Conservation (phyloP, 441 rosid genomes). For the Adansonia rubrostipa region DNA sequence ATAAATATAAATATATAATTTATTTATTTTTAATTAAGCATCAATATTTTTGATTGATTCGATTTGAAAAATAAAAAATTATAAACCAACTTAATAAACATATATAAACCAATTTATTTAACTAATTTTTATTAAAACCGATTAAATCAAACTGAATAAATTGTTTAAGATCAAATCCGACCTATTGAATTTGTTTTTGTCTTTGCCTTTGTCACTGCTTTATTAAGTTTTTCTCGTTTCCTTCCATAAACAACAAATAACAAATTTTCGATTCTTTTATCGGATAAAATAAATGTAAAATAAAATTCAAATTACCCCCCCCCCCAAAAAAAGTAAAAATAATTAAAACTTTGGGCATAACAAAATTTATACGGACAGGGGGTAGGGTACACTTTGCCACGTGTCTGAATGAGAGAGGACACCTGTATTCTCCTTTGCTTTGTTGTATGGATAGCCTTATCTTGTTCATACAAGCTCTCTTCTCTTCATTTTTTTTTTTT, state of each 20-base stretch:
- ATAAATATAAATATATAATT: too few relatives aligned
- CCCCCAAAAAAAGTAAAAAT: not conserved
- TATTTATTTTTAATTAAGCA: too few relatives aligned
- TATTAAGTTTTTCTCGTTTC: not conserved
- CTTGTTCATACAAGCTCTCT: not conserved
- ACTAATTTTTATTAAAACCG: too few relatives aligned
- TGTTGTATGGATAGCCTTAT: not conserved
- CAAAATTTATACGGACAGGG: not conserved
- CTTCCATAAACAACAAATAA: not conserved
- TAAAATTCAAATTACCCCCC: not conserved
- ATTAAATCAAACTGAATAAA: too few relatives aligned
- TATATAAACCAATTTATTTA: too few relatives aligned
- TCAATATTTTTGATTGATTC: too few relatives aligned
- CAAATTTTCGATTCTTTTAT: too few relatives aligned
- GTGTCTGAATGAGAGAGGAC: not conserved
- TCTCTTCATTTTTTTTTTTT: not conserved
- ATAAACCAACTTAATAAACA: too few relatives aligned
- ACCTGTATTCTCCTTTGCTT: not conserved
- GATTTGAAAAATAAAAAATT: too few relatives aligned
- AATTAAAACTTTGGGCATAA: too few relatives aligned
- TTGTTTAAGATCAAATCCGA: too few relatives aligned
- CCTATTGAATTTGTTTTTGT: not conserved
- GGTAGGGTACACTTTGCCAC: not conserved
- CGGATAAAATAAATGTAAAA: not conserved
- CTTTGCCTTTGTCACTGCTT: not conserved